Evolutionary conservation across 2,329 filamentous ascomycete genomes (phyloP), one percentile per base, ranked within the genome.

Genomic region (Aspergillus sp.): DNA sequence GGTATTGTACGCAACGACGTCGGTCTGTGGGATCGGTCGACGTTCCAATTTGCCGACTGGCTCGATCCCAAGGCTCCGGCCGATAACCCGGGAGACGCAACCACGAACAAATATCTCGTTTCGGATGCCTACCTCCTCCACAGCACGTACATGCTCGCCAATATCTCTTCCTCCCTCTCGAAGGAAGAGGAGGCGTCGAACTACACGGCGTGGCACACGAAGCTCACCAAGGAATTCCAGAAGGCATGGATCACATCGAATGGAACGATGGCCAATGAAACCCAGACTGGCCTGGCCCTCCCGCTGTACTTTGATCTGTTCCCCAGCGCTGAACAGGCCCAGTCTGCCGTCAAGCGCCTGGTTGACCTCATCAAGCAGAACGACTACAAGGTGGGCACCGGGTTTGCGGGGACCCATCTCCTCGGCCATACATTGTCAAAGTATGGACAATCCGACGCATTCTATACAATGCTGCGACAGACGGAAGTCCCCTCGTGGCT

Each of bases 31-130:
- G 49, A 56, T 38, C 24, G 53, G 0, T 47, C 50, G 8, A 43
- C 42, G 11, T 53, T 64, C 56, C 68, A 73, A 51, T 65, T 65
- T 8, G 68, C 58, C 3, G 71, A 74, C 58, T 74, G 71, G 71
- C 56, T 74, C 0, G 71, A 74, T 49, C 72, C 70, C 1, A 58
- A 59, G 10, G 65, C 71, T 1, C 70, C 68, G 2, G 49, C 65
- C 6, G 62, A 67, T 9, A 56, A 61, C 3, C 65, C 70, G 2
- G 66, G 64, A 0, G 52, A 59, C 16, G 65, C 61, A 9, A 63
- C 60, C 6, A 68, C 68, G 13, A 56, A 67, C 51, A 54, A 58
- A 14, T 52, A 58, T 22, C 61, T 73, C 13, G 71, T 73, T 10
- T 13, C 55, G 7, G 67, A 73, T 40, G 65, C 66, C 1, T 73